phyloP scores from a whole-genome alignment of 352 stramenopile species.

The Globisporangium irregulare region DNA sequence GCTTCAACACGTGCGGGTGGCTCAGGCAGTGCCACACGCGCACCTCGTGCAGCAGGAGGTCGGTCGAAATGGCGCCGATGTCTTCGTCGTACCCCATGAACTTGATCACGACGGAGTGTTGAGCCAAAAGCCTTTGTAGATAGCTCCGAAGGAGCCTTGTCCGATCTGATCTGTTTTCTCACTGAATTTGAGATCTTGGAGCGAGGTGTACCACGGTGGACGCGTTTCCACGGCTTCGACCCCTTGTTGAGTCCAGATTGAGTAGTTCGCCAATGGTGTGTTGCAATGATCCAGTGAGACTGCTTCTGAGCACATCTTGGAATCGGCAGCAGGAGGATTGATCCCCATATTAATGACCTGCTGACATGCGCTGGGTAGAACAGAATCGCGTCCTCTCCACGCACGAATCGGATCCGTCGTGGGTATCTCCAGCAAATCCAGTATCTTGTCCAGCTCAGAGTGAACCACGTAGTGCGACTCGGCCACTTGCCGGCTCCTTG shows the following conservation, averaged over 20 bases:
- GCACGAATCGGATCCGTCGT: not conserved
- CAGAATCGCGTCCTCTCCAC: not conserved
- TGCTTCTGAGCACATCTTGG: not conserved
- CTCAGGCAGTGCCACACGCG: no score
- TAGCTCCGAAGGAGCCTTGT: not conserved
- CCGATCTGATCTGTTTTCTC: not conserved
- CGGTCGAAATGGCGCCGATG: no score
- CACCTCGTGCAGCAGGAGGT: no score
- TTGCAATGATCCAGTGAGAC: not conserved
- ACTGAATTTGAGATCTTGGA: not conserved
- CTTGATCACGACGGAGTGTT: no score
- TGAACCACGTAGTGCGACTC: not conserved
- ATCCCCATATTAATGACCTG: not conserved
- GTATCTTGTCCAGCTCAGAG: not conserved
- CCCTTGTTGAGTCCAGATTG: not conserved
- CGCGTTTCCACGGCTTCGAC: not conserved
- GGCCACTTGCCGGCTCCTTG: not conserved
- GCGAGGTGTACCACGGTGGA: not conserved
- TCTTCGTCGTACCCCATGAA: no score
- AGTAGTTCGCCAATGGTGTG: not conserved
- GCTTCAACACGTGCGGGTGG: no score
- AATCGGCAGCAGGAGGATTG: not conserved
- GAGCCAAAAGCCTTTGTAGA: not conserved
- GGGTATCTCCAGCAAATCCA: not conserved
- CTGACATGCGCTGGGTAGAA: not conserved